Evolutionary conservation across 495 filamentous ascomycete species (phyloP), one percentile per base, ranked within the genome.

Genomic region (Beverwykella pulmonaria): DNA sequence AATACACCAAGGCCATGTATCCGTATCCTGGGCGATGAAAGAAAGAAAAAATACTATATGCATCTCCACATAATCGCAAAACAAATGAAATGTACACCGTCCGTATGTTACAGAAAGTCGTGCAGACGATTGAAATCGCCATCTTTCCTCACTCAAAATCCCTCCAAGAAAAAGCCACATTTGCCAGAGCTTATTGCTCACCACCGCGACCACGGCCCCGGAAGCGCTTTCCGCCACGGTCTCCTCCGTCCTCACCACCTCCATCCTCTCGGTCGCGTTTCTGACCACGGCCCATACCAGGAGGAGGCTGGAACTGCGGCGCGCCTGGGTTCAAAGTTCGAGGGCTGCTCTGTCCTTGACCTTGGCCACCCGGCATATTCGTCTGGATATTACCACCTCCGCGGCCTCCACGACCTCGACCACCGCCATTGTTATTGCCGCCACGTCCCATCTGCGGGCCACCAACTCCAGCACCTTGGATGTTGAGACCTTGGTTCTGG

Each of bases 311-410:
- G 52, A 68, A 68, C 10, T 58, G 36, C 36, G 19, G 19, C 1
- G 65, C 65, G 22, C 25, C 26, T 0, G 65, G 65, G 41, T 68
- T 68, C 48, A 67, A 59, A 9, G 17, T 48, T n/a, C 39, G 26
- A 2, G 63, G 63, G 47, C 63, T 60, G 20, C 41, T 52, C 25
- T 36, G 54, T 1, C 54, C 63, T 17, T 23, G 54, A 26, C 15
- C 50, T 27, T 15, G 29, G 2, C 25, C 30, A n/a, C 27, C 56
- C 22, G 36, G 34, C 15, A 58, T 27, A 20, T 65, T 65, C n/a
- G 61, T 58, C 34, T 65, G 61, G 20, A 48, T 48, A 29, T 53
- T 17, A 25, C 46, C 68, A 46, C 65, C 32, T 10, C 56, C 52
- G 22, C 57, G 48, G 29, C 52, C 53, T 19, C 61, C 61, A 54